Evolutionary conservation across 2,329 filamentous ascomycete species (phyloP).

Genomic region (Dothistroma septosporum): DNA sequence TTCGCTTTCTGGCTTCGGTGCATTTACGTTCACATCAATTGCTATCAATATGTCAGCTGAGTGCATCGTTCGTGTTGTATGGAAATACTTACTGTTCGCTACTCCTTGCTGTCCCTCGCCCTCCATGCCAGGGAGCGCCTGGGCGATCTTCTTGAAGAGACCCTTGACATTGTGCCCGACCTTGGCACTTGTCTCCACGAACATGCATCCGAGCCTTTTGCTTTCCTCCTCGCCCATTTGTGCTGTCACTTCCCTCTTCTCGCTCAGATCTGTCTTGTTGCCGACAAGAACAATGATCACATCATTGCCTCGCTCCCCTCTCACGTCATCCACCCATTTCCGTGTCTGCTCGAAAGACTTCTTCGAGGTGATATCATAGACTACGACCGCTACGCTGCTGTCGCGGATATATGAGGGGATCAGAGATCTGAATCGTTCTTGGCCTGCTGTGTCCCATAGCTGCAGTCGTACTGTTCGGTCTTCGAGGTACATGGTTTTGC

Average conservation of each 20-base stretch:
- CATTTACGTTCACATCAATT: conserved; percentile 37
- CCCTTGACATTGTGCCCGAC: conserved; percentile 97
- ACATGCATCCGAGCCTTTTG: conserved; percentile 97
- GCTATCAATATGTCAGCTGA: conserved; percentile 27
- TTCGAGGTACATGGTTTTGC: conserved; percentile 99
- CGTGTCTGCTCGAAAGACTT: conserved; percentile 98
- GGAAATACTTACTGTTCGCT: conserved; percentile 65
- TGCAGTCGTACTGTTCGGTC: conserved; percentile 96
- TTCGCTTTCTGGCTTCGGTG: conserved; percentile 35
- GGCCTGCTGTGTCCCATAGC: conserved; percentile 96
- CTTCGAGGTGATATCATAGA: conserved; percentile 83
- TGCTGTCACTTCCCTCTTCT: conserved; percentile 96
- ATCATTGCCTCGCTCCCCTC: conserved; percentile 93
- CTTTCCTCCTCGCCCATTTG: conserved; percentile 96
- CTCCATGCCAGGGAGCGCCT: conserved; percentile 96
- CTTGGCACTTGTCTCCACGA: conserved; percentile 98
- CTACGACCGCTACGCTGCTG: conserved; percentile 94
- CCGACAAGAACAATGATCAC: conserved; percentile 98
- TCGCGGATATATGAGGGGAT: conserved; percentile 99
- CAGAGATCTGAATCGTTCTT: conserved; percentile 92
- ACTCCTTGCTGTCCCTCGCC: conserved; percentile 75
- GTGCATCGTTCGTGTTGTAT: background rate
- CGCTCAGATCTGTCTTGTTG: conserved; percentile 98
- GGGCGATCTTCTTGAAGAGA: conserved; percentile 95
- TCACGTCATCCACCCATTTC: conserved; percentile 99